Percentiles rank a stretch among this genome's conserved stretches.
phyloP scores from a whole-genome alignment of 2,329 filamentous ascomycete genomes.

The Xylaria sp. region DNA sequence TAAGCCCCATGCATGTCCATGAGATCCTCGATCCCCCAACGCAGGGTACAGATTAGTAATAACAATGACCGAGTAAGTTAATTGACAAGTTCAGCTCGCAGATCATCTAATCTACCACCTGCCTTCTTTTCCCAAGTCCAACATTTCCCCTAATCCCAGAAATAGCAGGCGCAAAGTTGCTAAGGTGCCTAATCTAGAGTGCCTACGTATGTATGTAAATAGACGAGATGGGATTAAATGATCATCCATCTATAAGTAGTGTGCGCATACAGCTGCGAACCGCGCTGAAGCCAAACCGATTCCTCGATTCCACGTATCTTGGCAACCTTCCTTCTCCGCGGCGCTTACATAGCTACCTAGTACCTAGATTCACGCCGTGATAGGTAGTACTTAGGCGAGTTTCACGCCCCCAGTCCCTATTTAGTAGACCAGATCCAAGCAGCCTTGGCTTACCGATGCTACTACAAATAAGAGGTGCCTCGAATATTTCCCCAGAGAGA shows the following conservation, averaged over 20 bases:
- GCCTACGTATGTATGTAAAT: background rate
- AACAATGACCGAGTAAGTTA: conserved; percentile 7
- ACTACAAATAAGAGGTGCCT: background rate
- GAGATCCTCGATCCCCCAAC: background rate
- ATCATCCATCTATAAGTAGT: too few species aligned
- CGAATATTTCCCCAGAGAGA: background rate
- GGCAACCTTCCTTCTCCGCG: conserved; percentile 16
- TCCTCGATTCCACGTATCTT: conserved; percentile 14
- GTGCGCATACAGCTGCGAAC: too few species aligned
- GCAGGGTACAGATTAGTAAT: background rate
- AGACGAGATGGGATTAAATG: too few species aligned
- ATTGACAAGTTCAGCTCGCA: conserved; percentile 10
- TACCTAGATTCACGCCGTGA: background rate
- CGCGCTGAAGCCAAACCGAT: background rate
- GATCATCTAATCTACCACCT: conserved; percentile 6
- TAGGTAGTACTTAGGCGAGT: background rate
- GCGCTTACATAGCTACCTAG: background rate
- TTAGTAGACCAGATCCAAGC: background rate
- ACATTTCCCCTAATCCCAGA: background rate
- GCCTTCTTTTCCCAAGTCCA: conserved; percentile 3
- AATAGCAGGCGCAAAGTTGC: conserved; percentile 18
- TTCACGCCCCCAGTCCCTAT: background rate
- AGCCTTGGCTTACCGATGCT: background rate
- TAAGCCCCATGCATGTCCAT: conserved; percentile 24
- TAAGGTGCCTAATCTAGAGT: conserved; percentile 6